Evolutionary conservation across 140 eudicot species (phyloP).

Genomic region (Anethum foeniculum): DNA sequence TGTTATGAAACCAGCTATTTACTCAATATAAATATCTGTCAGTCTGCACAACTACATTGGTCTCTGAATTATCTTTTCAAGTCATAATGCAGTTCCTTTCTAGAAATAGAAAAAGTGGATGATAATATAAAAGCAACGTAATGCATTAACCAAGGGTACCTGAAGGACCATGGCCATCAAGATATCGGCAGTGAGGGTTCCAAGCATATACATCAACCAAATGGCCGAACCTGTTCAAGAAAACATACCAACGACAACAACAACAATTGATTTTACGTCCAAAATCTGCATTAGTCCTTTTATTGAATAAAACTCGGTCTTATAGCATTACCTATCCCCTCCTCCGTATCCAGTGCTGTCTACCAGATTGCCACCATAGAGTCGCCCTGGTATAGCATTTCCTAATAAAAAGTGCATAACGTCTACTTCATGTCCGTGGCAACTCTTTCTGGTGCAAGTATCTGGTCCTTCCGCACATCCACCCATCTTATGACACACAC

Average conservation of each 20-base stretch:
- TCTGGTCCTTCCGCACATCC: constrained; percentile 46
- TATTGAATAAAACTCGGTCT: neutral
- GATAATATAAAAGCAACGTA: neutral
- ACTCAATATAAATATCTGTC: neutral
- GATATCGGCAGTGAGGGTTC: constrained; percentile 56
- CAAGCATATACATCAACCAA: constrained; percentile 59
- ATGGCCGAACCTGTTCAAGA: constrained; percentile 38
- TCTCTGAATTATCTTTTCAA: neutral
- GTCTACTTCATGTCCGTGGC: constrained; percentile 56
- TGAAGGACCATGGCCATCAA: constrained; percentile 44
- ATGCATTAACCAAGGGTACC: constrained; percentile 18
- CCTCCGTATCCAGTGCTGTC: constrained; percentile 47
- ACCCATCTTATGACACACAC: constrained; percentile 38
- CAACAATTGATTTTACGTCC: neutral
- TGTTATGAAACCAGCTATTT: neutral
- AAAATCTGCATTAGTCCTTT: neutral
- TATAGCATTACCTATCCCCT: constrained; percentile 36
- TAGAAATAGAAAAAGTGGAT: neutral
- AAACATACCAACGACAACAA: neutral
- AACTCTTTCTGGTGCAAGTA: constrained; percentile 43
- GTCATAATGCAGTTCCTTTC: neutral
- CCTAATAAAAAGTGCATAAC: constrained; percentile 60
- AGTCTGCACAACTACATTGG: neutral
- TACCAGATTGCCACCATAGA: constrained; percentile 40
- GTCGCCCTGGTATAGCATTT: constrained; percentile 53